These are phyloP conservation scores for Aspergillus pseudonomiae DNA, from an alignment of 2,329 filamentous ascomycete species.

Conservation along the genomic window DNA sequence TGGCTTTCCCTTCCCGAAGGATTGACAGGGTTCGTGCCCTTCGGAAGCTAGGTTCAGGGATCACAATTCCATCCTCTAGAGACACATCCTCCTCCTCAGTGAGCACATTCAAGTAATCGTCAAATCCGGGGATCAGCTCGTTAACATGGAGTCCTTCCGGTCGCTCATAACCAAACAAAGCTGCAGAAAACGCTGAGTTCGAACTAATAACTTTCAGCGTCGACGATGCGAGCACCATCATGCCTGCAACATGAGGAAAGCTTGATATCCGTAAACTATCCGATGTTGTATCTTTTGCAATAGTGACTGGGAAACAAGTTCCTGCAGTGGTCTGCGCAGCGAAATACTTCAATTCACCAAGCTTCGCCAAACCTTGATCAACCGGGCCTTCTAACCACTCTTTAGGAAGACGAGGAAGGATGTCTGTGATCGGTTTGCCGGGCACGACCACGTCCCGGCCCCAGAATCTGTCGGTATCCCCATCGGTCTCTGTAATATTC, in stretches of 20 bases:
- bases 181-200: slow-evolving; percentile 91
- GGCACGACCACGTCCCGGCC: slow-evolving; percentile 67
- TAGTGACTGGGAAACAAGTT: slow-evolving; percentile 80
- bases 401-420: slow-evolving; percentile 81
- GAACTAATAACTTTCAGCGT: slow-evolving; percentile 83
- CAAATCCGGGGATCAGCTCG: slow-evolving; percentile 82
- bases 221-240: slow-evolving; percentile 84
- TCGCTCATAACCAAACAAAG: slow-evolving; percentile 85
- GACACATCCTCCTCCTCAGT: slow-evolving; percentile 83
- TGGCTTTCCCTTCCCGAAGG: slow-evolving; percentile 77
- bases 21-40: slow-evolving; percentile 83
- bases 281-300: slow-evolving; percentile 71
- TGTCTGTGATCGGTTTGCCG: slow-evolving; percentile 73
- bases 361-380: slow-evolving; percentile 76
- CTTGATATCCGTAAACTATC: slow-evolving; percentile 83
- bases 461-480: slow-evolving; percentile 86
- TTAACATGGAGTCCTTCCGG: slow-evolving; percentile 80
- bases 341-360: slow-evolving; percentile 74
- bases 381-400: slow-evolving; percentile 68
- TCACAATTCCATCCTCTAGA: slow-evolving; percentile 89
- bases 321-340: slow-evolving; percentile 77
- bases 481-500: slow-evolving; percentile 68
- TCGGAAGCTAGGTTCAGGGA: slow-evolving; percentile 94
- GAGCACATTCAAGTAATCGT: slow-evolving; percentile 77
- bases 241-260: slow-evolving; percentile 95